phyloP scores from a whole-genome alignment of 2,329 filamentous ascomycete genomes.

The Juglanconis sp. region DNA sequence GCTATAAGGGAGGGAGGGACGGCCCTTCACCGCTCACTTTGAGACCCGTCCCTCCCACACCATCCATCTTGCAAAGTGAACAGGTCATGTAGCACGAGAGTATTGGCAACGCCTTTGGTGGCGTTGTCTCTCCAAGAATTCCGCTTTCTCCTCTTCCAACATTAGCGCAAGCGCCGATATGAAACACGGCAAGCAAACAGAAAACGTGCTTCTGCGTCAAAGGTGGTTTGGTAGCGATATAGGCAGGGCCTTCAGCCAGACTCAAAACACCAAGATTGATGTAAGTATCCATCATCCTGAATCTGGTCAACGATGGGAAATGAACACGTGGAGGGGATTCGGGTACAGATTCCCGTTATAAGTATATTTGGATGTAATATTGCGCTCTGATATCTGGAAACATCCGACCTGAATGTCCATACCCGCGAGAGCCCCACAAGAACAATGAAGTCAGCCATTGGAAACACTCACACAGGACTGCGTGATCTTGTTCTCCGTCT shows the following conservation, averaged over 20 bases:
- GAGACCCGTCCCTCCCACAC: background rate
- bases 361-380: too few species aligned
- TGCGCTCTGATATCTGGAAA: too few species aligned
- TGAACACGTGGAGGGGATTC: too few species aligned
- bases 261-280: too few species aligned
- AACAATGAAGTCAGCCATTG: background rate
- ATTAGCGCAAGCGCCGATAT: background rate
- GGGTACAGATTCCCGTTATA: too few species aligned
- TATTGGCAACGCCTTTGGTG: background rate
- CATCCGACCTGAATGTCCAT: too few species aligned
- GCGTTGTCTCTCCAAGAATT: background rate
- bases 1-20: conserved; percentile 10
- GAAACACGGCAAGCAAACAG: conserved; percentile 1
- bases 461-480: conserved; percentile 1
- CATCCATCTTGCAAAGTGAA: conserved; percentile 4
- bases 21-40: conserved; percentile 12
- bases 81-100: conserved; percentile 14
- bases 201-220: background rate
- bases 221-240: background rate
- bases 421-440: background rate
- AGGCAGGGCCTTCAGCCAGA: too few species aligned
- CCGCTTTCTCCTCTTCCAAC: background rate
- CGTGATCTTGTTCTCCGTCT: conserved; percentile 10
- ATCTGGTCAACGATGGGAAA: too few species aligned
- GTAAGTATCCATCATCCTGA: too few species aligned